Conservation (phyloP, 768 basidiomycete species). For the Russula lepida region DNA sequence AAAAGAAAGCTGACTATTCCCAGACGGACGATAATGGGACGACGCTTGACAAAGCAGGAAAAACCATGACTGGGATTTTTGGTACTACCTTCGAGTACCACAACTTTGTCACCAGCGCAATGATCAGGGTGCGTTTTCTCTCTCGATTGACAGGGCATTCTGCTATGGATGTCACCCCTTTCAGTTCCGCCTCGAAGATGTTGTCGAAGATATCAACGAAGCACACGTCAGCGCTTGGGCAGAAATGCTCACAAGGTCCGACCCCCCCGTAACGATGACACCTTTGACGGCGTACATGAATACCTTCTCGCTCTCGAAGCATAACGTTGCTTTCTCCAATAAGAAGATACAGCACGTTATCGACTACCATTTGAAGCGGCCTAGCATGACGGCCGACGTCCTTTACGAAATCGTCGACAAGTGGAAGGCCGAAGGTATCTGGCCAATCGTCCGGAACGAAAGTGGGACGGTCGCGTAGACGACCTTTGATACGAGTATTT, state of each 20-base stretch:
- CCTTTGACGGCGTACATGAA: constrained; percentile 77
- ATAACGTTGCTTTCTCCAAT: constrained; percentile 58
- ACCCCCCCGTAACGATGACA: constrained; percentile 62
- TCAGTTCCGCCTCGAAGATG: constrained; percentile 58
- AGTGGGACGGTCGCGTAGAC: background rate
- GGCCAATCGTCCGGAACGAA: constrained; percentile 29
- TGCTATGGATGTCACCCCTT: constrained; percentile 5
- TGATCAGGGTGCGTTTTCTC: constrained; percentile 47
- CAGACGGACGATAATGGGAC: constrained; percentile 72
- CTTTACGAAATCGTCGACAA: constrained; percentile 68
- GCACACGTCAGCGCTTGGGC: constrained; percentile 78
- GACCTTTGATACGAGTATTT: constrained; percentile 9
- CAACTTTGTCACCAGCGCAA: constrained; percentile 55
- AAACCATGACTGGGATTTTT: constrained; percentile 60
- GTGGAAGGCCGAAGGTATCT: constrained; percentile 65
- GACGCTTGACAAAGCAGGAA: constrained; percentile 58
- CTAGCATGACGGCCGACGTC: constrained; percentile 51
- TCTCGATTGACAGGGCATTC: background rate
- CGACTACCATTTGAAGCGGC: constrained; percentile 57
- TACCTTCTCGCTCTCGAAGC: constrained; percentile 60
- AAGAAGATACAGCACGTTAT: constrained; percentile 65
- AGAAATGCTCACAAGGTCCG: constrained; percentile 64
- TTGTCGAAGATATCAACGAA: constrained; percentile 79
- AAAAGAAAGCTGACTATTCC: background rate
- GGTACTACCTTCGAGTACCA: constrained; percentile 78